phyloP scores from a whole-genome alignment of 2,329 filamentous ascomycete genomes.

The Plectosphaerella sp. region DNA sequence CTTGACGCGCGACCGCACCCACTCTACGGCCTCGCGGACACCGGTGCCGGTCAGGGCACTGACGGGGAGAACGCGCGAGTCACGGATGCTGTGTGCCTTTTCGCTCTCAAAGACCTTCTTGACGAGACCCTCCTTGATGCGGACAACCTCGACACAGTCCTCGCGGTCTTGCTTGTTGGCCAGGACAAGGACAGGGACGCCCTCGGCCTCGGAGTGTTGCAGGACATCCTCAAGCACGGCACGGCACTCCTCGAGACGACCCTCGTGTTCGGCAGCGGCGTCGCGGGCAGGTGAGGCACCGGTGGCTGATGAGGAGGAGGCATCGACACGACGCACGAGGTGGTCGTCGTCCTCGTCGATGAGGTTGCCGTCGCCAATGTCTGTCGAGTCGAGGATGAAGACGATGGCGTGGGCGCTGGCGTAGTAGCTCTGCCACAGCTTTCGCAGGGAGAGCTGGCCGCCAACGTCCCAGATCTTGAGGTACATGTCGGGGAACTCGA shows the following conservation, averaged over 20 bases:
- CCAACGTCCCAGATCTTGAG: constrained; percentile 98
- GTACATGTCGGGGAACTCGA: constrained; percentile 90
- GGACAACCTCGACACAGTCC: constrained; percentile 94
- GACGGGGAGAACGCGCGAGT: constrained; percentile 86
- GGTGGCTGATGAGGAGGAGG: neutral
- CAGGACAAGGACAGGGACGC: constrained; percentile 85
- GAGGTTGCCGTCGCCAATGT: constrained; percentile 80
- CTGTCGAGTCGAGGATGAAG: constrained; percentile 93
- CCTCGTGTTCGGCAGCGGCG: constrained; percentile 32
- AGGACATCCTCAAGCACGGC: constrained; percentile 87
- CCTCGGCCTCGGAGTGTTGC: constrained; percentile 80
- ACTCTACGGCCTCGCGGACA: constrained; percentile 93
- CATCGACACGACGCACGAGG: neutral
- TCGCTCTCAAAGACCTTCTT: constrained; percentile 95
- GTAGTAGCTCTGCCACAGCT: constrained; percentile 96
- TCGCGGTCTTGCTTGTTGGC: constrained; percentile 98
- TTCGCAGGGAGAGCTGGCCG: constrained; percentile 82
- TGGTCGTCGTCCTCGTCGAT: constrained; percentile 18
- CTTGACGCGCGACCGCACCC: constrained; percentile 84
- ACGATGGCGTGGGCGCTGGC: constrained; percentile 91
- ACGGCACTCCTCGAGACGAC: constrained; percentile 81
- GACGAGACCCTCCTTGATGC: constrained; percentile 95
- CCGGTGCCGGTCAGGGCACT: constrained; percentile 86
- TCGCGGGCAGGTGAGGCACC: too few species aligned
- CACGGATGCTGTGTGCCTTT: constrained; percentile 78